Percentiles rank a stretch among this genome's conserved stretches.
These are phyloP conservation scores for Aureobasidium sp. DNA, from an alignment of 2,329 filamentous ascomycete genomes.

Conservation along the genomic window DNA sequence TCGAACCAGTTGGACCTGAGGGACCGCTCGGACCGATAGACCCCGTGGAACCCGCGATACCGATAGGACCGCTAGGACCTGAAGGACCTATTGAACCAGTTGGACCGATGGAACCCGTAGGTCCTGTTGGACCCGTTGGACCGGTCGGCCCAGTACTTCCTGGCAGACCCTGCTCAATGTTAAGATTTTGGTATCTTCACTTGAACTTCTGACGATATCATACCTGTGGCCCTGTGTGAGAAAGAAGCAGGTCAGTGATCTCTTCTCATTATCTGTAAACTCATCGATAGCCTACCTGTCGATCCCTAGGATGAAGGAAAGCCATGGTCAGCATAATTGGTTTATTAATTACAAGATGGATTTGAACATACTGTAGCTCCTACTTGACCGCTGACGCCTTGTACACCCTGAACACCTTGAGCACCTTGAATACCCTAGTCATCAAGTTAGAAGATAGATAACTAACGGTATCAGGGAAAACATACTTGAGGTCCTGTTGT, in stretches of 20 bases:
- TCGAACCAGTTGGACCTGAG: neutral
- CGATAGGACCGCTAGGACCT: neutral
- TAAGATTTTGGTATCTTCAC: too few relatives aligned
- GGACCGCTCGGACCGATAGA: neutral
- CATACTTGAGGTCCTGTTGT: neutral
- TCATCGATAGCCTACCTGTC: neutral
- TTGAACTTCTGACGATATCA: too few relatives aligned
- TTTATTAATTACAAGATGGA: too few relatives aligned
- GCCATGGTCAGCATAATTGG: too few relatives aligned
- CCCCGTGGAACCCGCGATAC: neutral
- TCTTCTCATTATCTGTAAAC: too few relatives aligned
- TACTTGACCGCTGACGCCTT: neutral
- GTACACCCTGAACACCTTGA: neutral
- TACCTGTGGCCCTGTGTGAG: too few relatives aligned
- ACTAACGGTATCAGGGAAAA: too few relatives aligned
- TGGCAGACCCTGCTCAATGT: neutral
- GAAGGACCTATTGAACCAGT: slow-evolving; percentile 4
- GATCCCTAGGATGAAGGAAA: neutral
- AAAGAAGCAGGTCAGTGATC: too few relatives aligned
- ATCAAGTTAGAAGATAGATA: neutral
- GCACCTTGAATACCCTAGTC: neutral
- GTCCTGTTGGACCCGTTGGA: neutral
- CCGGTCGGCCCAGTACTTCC: neutral
- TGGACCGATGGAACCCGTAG: neutral
- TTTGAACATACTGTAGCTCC: neutral